Conservation (phyloP, 805 yeast species). For the Diddensiella transvaalensis region DNA sequence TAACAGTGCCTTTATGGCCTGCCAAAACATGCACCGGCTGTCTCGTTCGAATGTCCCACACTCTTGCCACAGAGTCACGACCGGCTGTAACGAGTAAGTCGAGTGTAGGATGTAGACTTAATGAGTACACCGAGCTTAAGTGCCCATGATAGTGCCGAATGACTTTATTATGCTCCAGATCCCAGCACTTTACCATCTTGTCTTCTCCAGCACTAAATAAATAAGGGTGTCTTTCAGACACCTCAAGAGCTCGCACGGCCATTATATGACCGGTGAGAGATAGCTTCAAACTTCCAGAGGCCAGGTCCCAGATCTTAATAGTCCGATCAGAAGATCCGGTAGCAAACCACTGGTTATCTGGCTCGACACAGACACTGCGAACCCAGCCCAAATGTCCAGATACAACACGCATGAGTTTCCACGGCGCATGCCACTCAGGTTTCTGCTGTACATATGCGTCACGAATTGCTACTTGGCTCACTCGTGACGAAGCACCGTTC, state of each 20-base stretch:
- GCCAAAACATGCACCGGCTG: slow-evolving; percentile 68
- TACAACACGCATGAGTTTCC: slow-evolving; percentile 71
- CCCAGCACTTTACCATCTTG: slow-evolving; percentile 93
- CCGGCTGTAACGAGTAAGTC: slow-evolving; percentile 86
- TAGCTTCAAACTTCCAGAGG: slow-evolving; percentile 61
- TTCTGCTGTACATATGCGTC: slow-evolving; percentile 16
- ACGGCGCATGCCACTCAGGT: slow-evolving; percentile 52
- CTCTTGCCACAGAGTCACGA: slow-evolving; percentile 76
- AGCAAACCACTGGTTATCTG: slow-evolving; percentile 85
- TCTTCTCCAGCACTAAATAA: slow-evolving; percentile 92
- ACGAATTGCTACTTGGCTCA: background rate
- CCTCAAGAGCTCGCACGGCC: slow-evolving; percentile 75
- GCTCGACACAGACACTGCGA: slow-evolving; percentile 75
- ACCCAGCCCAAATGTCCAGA: slow-evolving; percentile 96
- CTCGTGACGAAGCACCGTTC: background rate
- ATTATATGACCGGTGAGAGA: slow-evolving; percentile 88
- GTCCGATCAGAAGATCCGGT: slow-evolving; percentile 89
- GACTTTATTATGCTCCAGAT: slow-evolving; percentile 77
- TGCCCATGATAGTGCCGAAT: slow-evolving; percentile 93
- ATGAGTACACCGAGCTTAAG: slow-evolving; percentile 78
- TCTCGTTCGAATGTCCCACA: slow-evolving; percentile 91
- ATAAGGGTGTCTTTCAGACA: slow-evolving; percentile 78
- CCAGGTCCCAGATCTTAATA: slow-evolving; percentile 88
- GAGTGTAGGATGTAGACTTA: slow-evolving; percentile 82
- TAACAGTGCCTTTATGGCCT: slow-evolving; percentile 79